A percentile compares a stretch with the other conserved stretches of the same genome.
Conservation (phyloP, 768 basidiomycete species). For the Thelephora aurantiotincta region DNA sequence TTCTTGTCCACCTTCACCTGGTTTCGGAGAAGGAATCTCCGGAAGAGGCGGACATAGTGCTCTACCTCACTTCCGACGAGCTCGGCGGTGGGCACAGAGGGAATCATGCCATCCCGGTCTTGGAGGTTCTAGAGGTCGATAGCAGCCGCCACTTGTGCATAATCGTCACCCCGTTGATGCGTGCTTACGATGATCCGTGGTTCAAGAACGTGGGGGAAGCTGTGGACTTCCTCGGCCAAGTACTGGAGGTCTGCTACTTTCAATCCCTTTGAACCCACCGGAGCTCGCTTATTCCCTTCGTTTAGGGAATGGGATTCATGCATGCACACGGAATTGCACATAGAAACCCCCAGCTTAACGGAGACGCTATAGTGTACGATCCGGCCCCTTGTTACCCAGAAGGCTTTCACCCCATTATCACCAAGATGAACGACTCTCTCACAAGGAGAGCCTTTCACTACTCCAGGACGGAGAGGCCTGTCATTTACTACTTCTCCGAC, state of each 20-base stretch:
- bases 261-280: neutral
- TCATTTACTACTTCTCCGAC: constrained; percentile 16
- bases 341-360: constrained; percentile 16
- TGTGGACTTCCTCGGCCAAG: constrained; percentile 18
- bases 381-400: constrained; percentile 8
- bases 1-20: constrained; percentile 10
- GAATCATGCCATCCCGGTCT: constrained; percentile 15
- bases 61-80: constrained; percentile 10
- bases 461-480: constrained; percentile 12
- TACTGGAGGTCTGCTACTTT: constrained; percentile 18
- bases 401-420: constrained; percentile 6
- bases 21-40: constrained; percentile 8
- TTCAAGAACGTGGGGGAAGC: constrained; percentile 23
- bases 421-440: neutral
- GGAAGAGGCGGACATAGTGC: constrained; percentile 14
- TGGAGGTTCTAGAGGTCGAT: constrained; percentile 11
- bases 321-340: constrained; percentile 24
- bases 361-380: constrained; percentile 5
- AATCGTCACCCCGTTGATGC: constrained; percentile 22
- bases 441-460: constrained; percentile 2
- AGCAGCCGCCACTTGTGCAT: constrained; percentile 3
- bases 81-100: constrained; percentile 8
- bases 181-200: constrained; percentile 13
- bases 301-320: constrained; percentile 23
- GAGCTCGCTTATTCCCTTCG: neutral